Evolutionary conservation across 2,329 filamentous ascomycete species (phyloP), one percentile per base, ranked within the genome.

Genomic region (Albophoma yamanashiensis): DNA sequence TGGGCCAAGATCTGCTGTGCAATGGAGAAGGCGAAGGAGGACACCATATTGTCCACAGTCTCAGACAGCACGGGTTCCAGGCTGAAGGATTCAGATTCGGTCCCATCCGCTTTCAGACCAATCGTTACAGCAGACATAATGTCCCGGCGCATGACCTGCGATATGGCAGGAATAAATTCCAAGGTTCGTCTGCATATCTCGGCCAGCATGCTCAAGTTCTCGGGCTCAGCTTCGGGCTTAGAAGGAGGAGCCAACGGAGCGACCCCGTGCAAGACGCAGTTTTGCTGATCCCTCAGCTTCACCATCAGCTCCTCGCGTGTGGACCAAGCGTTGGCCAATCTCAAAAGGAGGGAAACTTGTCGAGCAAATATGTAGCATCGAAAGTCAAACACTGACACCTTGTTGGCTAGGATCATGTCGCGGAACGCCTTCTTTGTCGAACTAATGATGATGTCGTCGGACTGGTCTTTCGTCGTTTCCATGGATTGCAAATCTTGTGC

Each of bases 331-430:
- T 93, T 94, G n/a, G 89, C 92, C 1, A 96, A 81, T 5, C 92
- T 84, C 15, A 96, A 79, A 1, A 97, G 79, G 0, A 99, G 76
- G 3, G 89, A 84, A 63, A 96, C 85, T 68, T 99, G 93, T 31
- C 94, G 84, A 3, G 91, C 87, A 72, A 97, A 99, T 15, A 99
- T 86, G 71, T 99, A 99, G 66, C 89, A 91, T 57, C 91, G 83
- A 71, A 99, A 97, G 72, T 99, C 94, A 69, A 97, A 97, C 3
- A 96, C 81, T 0, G 94, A 99, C 42, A 99, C 95, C 65, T 96
- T 90, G 75, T 95, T 99, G 17, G 90, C 88, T 45, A 99, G 79
- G 56, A 99, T 99, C 67, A 96, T 85, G 60, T 95, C 91, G 58
- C 93, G 85, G 70, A 97, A 99, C 1, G 89, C 83, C 71, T 96